phyloP scores from a whole-genome alignment of 1,284 basidiomycete species.

The Ganoderma sinense region DNA sequence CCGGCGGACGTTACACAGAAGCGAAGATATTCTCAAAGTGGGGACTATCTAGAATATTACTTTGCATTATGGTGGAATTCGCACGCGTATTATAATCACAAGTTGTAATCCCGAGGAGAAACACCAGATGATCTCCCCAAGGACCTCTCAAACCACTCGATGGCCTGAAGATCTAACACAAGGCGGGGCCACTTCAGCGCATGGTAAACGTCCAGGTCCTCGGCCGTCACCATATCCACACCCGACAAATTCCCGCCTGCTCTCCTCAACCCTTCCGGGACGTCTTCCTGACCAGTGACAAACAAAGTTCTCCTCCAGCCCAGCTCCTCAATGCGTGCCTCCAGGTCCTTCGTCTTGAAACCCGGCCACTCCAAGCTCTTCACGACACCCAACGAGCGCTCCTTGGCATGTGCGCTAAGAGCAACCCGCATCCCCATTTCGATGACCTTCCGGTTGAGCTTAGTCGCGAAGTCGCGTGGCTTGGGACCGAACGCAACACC shows the following conservation, averaged over 20 bases:
- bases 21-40: neutral
- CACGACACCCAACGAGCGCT: constrained; percentile 81
- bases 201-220: constrained; percentile 81
- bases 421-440: constrained; percentile 94
- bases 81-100: constrained; percentile 17
- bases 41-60: neutral
- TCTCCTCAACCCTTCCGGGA: constrained; percentile 62
- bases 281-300: constrained; percentile 66
- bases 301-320: constrained; percentile 77
- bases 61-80: constrained; percentile 10
- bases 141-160: constrained; percentile 71
- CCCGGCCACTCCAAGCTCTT: constrained; percentile 75
- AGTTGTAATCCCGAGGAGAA: constrained; percentile 20
- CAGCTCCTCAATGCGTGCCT: constrained; percentile 62
- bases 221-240: constrained; percentile 65
- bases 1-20: neutral
- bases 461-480: constrained; percentile 90
- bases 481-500: constrained; percentile 92
- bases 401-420: constrained; percentile 82
- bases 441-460: constrained; percentile 89
- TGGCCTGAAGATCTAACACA: constrained; percentile 74
- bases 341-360: constrained; percentile 70
- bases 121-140: constrained; percentile 48
- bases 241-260: constrained; percentile 72
- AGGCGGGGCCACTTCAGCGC: constrained; percentile 79